Evolutionary conservation across 163 green algal species (phyloP), one percentile per base, ranked within the genome.

Genomic region (Scenedesmus sp.): DNA sequence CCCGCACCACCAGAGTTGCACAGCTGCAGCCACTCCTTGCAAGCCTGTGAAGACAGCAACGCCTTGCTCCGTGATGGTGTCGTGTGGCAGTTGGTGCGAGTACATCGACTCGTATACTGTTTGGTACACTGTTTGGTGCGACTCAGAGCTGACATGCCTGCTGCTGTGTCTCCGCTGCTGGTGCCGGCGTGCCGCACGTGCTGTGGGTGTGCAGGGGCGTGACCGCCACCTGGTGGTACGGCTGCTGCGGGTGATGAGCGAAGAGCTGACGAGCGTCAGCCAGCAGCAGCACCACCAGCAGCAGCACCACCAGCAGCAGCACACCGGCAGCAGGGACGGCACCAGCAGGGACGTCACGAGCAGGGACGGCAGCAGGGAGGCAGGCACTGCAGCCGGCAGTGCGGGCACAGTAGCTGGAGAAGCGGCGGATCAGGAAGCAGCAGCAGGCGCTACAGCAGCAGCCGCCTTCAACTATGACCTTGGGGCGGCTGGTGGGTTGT

Each of bases 201-300:
- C 46, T 86, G 46, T 70, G 12, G 13, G 0, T 86, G 26, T 49
- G n/a, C 82, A 89, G 84, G 61, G 20, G 16, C 85, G 85, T 2
- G 85, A 89, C 26, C 43, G 85, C 6, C 44, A 82, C 24, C 33
- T 89, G 43, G 85, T 51, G 1, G 46, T 72, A 35, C 85, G 68
- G 42, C 13, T 89, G 15, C 85, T 89, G 22, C 26, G 22, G 44
- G 68, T 83, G 24, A 43, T 89, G 22, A 53, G 5, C 22, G 68
- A 83, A 3, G 85, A 89, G 68, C 85, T 89, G 46, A 15, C 49
- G 1, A 70, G 46, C 46, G 26, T 46, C n/a, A 61, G 7, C 22
- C 51, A 40, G 35, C 20, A 49, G 78, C 85, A 83, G 22, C 84
- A 82, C 22, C 40, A 83, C 44, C 61, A 56, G 56, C 24, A 2